Evolutionary conservation across 805 yeast species (phyloP).

Genomic region (Lachancea sp.): DNA sequence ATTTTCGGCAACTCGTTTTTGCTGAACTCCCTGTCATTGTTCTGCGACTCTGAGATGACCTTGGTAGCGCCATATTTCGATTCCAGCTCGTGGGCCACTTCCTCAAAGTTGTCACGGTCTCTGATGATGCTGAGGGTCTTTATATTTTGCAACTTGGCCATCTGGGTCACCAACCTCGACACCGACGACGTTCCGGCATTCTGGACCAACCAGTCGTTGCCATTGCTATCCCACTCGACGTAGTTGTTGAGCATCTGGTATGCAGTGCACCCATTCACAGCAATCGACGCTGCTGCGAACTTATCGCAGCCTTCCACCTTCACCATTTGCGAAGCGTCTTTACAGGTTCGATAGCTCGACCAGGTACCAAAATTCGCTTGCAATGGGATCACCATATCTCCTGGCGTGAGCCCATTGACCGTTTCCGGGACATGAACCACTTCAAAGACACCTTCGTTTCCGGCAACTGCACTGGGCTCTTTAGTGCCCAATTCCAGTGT

Average conservation of each 20-base stretch:
- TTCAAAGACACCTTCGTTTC: constrained; percentile 90
- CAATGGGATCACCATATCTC: constrained; percentile 86
- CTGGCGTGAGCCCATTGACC: constrained; percentile 44
- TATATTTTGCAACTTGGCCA: constrained; percentile 69
- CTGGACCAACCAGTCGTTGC: constrained; percentile 82
- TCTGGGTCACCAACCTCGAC: constrained; percentile 84
- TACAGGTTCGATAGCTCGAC: constrained; percentile 67
- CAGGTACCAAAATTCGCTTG: constrained; percentile 85
- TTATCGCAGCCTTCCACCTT: constrained; percentile 46
- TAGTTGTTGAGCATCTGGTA: constrained; percentile 77
- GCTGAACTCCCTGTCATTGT: constrained; percentile 60
- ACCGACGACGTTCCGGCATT: constrained; percentile 97
- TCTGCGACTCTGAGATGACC: constrained; percentile 86
- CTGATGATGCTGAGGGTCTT: constrained; percentile 85
- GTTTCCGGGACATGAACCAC: constrained; percentile 63
- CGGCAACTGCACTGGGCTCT: constrained; percentile 75
- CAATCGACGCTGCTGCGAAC: constrained; percentile 75
- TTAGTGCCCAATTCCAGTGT: constrained; percentile 47
- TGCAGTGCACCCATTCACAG: constrained; percentile 92
- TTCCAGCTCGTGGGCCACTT: constrained; percentile 46
- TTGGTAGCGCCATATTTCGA: constrained; percentile 67
- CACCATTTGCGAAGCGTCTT: constrained; percentile 46
- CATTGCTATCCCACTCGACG: constrained; percentile 26
- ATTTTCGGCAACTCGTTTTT: constrained; percentile 44
- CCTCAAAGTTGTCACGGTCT: constrained; percentile 73